Percentiles rank a stretch among this genome's conserved stretches.
Conservation (phyloP, 2,329 filamentous ascomycete genomes). For the Colletotrichum navitas region DNA sequence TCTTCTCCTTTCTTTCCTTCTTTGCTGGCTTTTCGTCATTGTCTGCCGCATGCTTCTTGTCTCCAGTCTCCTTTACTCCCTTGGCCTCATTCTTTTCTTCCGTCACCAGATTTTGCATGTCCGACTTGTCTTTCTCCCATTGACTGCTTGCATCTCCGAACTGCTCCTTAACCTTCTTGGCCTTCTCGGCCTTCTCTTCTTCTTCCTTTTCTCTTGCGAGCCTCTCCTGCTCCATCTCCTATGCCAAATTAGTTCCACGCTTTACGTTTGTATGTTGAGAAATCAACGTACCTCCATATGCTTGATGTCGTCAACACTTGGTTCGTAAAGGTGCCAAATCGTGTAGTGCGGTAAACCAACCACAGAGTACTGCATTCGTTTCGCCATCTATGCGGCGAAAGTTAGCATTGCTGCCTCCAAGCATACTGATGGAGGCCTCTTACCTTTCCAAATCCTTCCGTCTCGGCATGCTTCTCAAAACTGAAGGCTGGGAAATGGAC, state of each 20-base stretch:
- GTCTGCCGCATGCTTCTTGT: constrained; percentile 39
- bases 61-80: constrained; percentile 22
- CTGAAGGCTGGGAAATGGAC: constrained; percentile 99
- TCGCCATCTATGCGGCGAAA: constrained; percentile 80
- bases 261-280: not conserved
- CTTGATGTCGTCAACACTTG: constrained; percentile 95
- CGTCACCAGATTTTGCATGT: constrained; percentile 75
- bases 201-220: constrained; percentile 85
- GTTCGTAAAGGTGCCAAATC: constrained; percentile 99
- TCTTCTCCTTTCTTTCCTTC: constrained; percentile 10
- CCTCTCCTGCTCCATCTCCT: constrained; percentile 95
- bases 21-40: constrained; percentile 41
- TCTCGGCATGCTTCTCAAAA: constrained; percentile 98
- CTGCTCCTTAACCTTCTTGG: constrained; percentile 83
- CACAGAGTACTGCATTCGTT: constrained; percentile 94
- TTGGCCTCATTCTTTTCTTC: constrained; percentile 39
- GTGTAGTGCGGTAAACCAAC: constrained; percentile 97
- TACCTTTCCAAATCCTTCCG: constrained; percentile 98
- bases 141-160: constrained; percentile 83
- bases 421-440: constrained; percentile 41
- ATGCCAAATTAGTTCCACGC: constrained; percentile 40
- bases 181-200: constrained; percentile 76
- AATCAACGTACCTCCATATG: constrained; percentile 83
- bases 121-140: constrained; percentile 91
- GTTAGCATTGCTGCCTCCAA: constrained; percentile 32